phyloP scores from a whole-genome alignment of 1,284 basidiomycete genomes.

The Garcileccinum viscosum region DNA sequence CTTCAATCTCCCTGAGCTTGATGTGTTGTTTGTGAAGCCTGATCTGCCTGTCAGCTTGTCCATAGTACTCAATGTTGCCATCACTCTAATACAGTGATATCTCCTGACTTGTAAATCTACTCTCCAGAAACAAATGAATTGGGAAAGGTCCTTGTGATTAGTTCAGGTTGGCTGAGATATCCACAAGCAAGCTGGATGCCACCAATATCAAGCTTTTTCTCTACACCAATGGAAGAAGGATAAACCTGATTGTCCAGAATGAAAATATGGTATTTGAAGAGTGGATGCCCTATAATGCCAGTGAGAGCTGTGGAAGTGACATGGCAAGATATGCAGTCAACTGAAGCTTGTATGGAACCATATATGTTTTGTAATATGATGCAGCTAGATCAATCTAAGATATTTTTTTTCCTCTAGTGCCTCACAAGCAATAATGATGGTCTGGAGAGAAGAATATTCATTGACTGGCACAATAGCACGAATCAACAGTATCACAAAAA shows the following conservation, averaged over 20 bases:
- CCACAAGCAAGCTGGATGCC: constrained; percentile 40
- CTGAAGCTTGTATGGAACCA: constrained; percentile 42
- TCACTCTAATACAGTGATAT: constrained; percentile 35
- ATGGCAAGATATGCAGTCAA: constrained; percentile 39
- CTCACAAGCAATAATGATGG: constrained; percentile 37
- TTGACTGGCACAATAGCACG: constrained; percentile 35
- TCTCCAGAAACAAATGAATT: constrained; percentile 36
- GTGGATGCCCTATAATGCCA: constrained; percentile 39
- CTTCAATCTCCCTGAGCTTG: constrained; percentile 40
- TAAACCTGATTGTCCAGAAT: constrained; percentile 39
- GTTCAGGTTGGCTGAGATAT: constrained; percentile 38
- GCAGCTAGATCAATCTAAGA: constrained; percentile 36
- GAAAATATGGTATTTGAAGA: constrained; percentile 40
- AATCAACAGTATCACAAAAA: constrained; percentile 32
- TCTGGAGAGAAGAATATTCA: constrained; percentile 34
- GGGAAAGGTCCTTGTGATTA: constrained; percentile 30
- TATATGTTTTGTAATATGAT: constrained; percentile 41
- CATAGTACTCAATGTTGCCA: constrained; percentile 39
- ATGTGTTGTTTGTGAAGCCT: constrained; percentile 41
- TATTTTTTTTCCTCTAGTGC: constrained; percentile 36
- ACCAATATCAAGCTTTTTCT: constrained; percentile 40
- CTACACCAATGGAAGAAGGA: constrained; percentile 38
- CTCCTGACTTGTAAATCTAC: constrained; percentile 37
- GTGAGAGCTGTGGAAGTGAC: constrained; percentile 26
- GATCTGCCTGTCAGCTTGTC: constrained; percentile 38